Evolutionary conservation across 75 land plant genomes (phyloP).

Genomic region (Cupressus sempervirens): DNA sequence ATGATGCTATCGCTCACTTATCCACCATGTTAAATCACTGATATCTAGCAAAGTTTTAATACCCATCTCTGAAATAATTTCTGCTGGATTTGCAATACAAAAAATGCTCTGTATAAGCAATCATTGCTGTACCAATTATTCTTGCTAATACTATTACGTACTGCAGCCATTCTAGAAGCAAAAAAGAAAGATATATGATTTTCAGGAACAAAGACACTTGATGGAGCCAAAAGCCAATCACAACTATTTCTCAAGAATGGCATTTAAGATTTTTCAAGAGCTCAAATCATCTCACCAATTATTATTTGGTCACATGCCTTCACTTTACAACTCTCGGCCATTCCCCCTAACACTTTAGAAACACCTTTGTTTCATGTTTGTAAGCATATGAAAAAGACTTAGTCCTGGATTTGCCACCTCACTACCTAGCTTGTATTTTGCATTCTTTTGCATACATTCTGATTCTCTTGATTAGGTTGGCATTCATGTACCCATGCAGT

Average conservation of each 20-base stretch:
- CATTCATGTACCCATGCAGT: too few species aligned
- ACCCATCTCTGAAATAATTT: conserved; percentile 62
- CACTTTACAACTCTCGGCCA: not conserved
- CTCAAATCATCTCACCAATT: conserved; percentile 77
- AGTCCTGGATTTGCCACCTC: too few species aligned
- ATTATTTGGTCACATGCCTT: not conserved
- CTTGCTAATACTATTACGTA: conserved; percentile 61
- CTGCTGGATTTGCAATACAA: conserved; percentile 44
- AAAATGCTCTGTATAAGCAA: conserved; percentile 56
- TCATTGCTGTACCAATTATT: conserved; percentile 88
- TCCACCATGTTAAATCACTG: conserved; percentile 93
- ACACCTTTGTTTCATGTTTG: conserved; percentile 12
- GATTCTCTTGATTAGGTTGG: too few species aligned
- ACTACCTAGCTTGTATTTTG: too few species aligned
- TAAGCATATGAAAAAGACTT: too few species aligned
- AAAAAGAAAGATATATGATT: conserved; percentile 20
- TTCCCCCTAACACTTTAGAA: not conserved
- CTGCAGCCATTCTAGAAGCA: conserved; percentile 5
- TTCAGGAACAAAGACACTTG: conserved; percentile 53
- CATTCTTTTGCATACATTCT: too few species aligned
- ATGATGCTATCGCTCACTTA: conserved; percentile 93
- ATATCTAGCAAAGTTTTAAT: conserved; percentile 80
- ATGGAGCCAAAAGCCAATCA: conserved; percentile 82
- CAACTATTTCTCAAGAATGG: conserved; percentile 43
- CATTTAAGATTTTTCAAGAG: conserved; percentile 53